phyloP scores from a whole-genome alignment of 2,329 filamentous ascomycete genomes.

The Pezicula carpinea region DNA sequence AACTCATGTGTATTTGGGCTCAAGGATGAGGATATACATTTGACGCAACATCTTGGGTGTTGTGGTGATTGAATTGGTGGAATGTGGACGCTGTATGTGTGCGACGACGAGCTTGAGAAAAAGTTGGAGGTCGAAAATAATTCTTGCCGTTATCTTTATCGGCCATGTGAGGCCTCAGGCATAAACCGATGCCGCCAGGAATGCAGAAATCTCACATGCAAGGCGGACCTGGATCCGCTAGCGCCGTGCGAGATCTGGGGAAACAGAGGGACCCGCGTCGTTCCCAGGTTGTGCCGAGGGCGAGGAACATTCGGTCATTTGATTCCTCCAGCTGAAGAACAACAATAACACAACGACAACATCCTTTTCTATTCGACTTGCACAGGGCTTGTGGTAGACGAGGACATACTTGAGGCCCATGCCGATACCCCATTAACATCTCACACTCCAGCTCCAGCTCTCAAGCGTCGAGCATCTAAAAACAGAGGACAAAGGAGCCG shows the following conservation, averaged over 20 bases:
- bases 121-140: conserved; percentile 14
- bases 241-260: neutral
- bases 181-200: neutral
- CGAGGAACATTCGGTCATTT: no score
- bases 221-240: neutral
- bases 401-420: neutral
- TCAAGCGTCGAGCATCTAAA: neutral
- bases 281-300: no score
- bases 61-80: conserved; percentile 10
- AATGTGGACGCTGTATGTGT: neutral
- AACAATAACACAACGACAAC: neutral
- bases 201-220: neutral
- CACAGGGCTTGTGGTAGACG: neutral
- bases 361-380: neutral
- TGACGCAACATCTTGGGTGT: conserved; percentile 29
- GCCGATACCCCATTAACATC: neutral
- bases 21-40: conserved; percentile 21
- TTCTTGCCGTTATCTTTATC: neutral
- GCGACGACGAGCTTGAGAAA: neutral
- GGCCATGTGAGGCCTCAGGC: neutral
- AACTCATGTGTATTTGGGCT: neutral
- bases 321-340: no score
- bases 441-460: neutral
- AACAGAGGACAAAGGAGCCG: neutral
- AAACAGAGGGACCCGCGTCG: no score